Base-by-base conservation (phyloP, 331 rosid genomes). In the Dryas integrifolia region DNA sequence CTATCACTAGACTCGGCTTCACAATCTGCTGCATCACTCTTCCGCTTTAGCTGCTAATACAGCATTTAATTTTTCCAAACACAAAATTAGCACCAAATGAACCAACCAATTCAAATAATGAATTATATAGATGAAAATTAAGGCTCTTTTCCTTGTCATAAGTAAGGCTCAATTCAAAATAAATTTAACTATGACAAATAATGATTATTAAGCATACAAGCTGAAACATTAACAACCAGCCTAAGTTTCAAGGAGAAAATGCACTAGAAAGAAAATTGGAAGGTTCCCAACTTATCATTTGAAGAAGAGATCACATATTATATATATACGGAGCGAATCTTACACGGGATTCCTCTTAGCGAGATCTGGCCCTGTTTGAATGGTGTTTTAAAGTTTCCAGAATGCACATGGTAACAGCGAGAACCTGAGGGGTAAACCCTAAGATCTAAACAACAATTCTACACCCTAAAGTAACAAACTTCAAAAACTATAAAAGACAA, bases 1-100 rank as follows among this genome's bases (percentile, higher is more conserved):
- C 89, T 84, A 81, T 84, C 92, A 52, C 80, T 63, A 51, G 95
- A 85, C 75, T 91, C 92, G 30, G 85, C 92, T 85, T 91, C 96
- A 67, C 78, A 78, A 71, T 83, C 86, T 8, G 84, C 84, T 24
- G 57, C 45, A 30, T 84, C 86, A 82, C 80, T 88, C 88, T 89
- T 94, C 86, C 92, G 75, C 90, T 91, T 94, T 77, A 86, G 77
- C 80, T 72, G 96, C 88, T 83, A 84, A 73, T 65, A 76, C 55
- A 77, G 65, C 67, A 75, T 67, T 41, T 41, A 70, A 30, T 64
- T 53, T 56, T 69, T 46, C 58, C 62, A 41, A 66, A 53, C 60
- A 40, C 58, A 65, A 63, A 63, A 55, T 70, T 35, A 74, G 69
- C 63, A 67, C 52, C 67, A 76, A 55, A 45, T 21, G 41, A 72